phyloP scores from a whole-genome alignment of 768 basidiomycete species.

The Amanita pseudoporphyria region DNA sequence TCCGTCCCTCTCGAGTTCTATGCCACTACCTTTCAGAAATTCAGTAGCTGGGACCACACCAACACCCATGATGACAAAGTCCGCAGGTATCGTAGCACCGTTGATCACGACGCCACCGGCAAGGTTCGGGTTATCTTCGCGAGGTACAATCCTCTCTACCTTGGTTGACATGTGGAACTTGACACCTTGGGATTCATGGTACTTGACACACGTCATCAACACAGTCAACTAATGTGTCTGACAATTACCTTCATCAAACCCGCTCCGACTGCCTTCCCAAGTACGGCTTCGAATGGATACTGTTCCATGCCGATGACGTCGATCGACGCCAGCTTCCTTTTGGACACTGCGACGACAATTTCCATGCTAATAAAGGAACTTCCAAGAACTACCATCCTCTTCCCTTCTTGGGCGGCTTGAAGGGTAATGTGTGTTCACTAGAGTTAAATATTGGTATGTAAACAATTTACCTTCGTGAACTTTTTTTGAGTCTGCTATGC shows the following conservation, averaged over 20 bases:
- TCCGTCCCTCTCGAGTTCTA: slow-evolving; percentile 65
- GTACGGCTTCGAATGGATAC: slow-evolving; percentile 69
- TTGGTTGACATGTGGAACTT: slow-evolving; percentile 73
- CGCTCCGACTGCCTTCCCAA: slow-evolving; percentile 73
- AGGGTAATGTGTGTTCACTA: slow-evolving; percentile 4
- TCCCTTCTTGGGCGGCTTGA: slow-evolving; percentile 48
- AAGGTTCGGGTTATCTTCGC: slow-evolving; percentile 38
- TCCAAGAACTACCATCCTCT: slow-evolving; percentile 74
- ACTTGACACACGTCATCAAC: slow-evolving; percentile 28
- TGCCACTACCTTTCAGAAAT: slow-evolving; percentile 63
- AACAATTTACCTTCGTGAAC: slow-evolving; percentile 52
- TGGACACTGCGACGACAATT: slow-evolving; percentile 64
- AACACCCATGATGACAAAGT: slow-evolving; percentile 78
- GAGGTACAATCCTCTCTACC: slow-evolving; percentile 58
- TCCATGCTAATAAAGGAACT: slow-evolving; percentile 93
- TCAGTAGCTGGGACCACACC: slow-evolving; percentile 79
- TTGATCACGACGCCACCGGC: slow-evolving; percentile 60
- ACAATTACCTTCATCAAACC: slow-evolving; percentile 60
- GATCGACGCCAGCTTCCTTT: slow-evolving; percentile 70
- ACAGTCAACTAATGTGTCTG: background rate
- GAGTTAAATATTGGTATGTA: background rate
- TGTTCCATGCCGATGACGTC: slow-evolving; percentile 80
- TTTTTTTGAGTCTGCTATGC: slow-evolving; percentile 59
- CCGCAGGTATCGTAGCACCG: slow-evolving; percentile 55
- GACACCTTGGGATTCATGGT: slow-evolving; percentile 73